Evolutionary conservation across 1,284 basidiomycete species (phyloP), one percentile per base, ranked within the genome.

Genomic region (Heliocybe sulcata): DNA sequence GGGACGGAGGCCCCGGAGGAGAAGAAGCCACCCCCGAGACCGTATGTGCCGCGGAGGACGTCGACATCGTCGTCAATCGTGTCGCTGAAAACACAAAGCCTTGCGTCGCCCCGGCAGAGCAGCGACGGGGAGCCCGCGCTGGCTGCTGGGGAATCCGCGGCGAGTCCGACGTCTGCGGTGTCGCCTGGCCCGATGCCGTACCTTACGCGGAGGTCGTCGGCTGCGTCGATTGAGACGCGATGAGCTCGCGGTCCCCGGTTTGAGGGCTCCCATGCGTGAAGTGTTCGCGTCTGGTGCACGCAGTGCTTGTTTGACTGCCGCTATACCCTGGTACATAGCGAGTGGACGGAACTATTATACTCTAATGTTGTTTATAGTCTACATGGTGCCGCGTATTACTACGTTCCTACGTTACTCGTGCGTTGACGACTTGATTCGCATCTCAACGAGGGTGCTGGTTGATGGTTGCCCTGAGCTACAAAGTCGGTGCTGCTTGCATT

Each of bases 31-130:
- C 8, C 42, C 2, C 53, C 53, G 19, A 35, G 53, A 20, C 53
- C 53, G 42, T 54, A 54, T 26, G 27, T 54, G 9, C 42, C 53
- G 3, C 38, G 53, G 22, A 22, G 50, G 26, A 26, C 47, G 8
- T 49, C 47, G 16, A 49, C 47, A 3, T 25, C 42, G 6, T 45
- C 47, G 6, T 42, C 38, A n/a, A 42, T 42, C 16, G 16, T 42
- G 8, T 42, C 38, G 12, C 6, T 42, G 19, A 42, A 42, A 16
- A 42, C 38, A n/a, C 38, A 42, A 42, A n/a, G 38, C 16, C 38
- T 42, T 42, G 38, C 19, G 8, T 42, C 38, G n/a, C 38, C 38
- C 12, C 38, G 38, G 12, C 38, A 6, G n/a, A 16, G 38, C n/a
- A 20, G 16, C 6, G 38, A 42, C 16, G 16, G 38, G 3, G 38